Base-by-base conservation (phyloP, 2,329 filamentous ascomycete species). In the Verticillium klebahnii region DNA sequence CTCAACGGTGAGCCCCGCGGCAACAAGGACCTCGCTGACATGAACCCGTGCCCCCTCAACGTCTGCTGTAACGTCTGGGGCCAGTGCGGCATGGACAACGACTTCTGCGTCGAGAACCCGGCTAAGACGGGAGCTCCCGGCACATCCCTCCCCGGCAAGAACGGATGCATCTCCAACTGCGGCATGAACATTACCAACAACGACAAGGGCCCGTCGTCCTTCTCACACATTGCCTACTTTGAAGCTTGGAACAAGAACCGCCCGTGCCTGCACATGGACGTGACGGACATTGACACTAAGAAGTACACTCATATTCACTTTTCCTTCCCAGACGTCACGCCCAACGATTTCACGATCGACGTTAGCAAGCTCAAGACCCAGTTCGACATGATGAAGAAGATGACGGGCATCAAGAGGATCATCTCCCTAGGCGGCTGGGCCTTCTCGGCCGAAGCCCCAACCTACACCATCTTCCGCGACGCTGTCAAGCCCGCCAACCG, bases 31-130 rank as follows among this genome's bases (percentile, higher is more conserved):
- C 60, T 73, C 8, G 61, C 61, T 15, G 50, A 60, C 9, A 58
- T 74, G 5, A 74, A 72, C 56, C 70, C 69, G 0, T 74, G 72
- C 31, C 70, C 67, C 2, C 62, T 73, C 0, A 71, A 72, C 5
- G 67, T 68, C 9, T 73, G 69, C 62, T 71, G 71, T 62, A 66
- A 77, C 61, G 69, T 72, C 45, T 79, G 77, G 70, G 81, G 80
- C 0, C 72, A 78, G 57, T 83, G 81, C 29, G 80, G 80, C 5
- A 73, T 73, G 1, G 78, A 77, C 0, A 64, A 65, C 1, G 78
- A 78, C 15, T 82, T 81, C 65, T 84, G 80, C 34, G 34, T 37
- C 5, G 32, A 56, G 29, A 19, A 29, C n/a, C 57, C 50, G 15
- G 50, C 58, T 2, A 55, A 66, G n/a, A 71, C 67, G 7, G 62